Percentiles rank a stretch among this genome's conserved stretches.
These are phyloP conservation scores for Eucalyptus polyanthemos DNA, from an alignment of 345 rosid species.

Conservation along the genomic window DNA sequence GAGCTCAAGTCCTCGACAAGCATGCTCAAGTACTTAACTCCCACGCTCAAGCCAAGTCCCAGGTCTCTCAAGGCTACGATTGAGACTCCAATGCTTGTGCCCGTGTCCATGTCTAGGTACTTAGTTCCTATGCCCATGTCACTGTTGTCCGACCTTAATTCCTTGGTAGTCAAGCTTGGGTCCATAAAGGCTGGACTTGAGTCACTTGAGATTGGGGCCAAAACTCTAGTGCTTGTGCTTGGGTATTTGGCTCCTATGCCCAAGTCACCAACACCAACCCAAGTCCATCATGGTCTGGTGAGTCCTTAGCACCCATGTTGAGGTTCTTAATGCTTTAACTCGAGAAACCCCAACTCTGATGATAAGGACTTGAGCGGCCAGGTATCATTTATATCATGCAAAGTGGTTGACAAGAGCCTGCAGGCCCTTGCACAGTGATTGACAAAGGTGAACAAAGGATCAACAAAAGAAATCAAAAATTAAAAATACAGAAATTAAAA, in stretches of 20 bases:
- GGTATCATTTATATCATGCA: rapidly evolving
- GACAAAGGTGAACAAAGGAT: not conserved
- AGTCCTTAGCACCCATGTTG: not conserved
- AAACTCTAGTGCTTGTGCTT: not conserved
- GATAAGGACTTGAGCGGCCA: rapidly evolving
- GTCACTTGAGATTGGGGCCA: not conserved
- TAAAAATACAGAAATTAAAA: no score
- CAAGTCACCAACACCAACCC: not conserved
- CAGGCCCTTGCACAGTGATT: not conserved
- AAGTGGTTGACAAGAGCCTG: not conserved
- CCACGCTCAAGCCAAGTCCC: not conserved
- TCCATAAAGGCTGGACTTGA: not conserved
- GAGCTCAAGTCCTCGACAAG: no score
- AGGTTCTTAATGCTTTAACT: not conserved
- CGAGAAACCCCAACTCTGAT: not conserved
- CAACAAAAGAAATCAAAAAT: no score
- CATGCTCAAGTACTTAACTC: not conserved
- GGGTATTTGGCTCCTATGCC: not conserved
- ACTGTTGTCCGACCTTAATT: rapidly evolving
- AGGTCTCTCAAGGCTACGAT: not conserved
- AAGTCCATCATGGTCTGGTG: rapidly evolving
- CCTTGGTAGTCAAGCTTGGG: rapidly evolving
- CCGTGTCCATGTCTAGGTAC: not conserved
- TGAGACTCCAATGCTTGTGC: not conserved
- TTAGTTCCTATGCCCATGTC: not conserved